phyloP scores from a whole-genome alignment of 768 basidiomycete species.

The Lentinula aciculospora region DNA sequence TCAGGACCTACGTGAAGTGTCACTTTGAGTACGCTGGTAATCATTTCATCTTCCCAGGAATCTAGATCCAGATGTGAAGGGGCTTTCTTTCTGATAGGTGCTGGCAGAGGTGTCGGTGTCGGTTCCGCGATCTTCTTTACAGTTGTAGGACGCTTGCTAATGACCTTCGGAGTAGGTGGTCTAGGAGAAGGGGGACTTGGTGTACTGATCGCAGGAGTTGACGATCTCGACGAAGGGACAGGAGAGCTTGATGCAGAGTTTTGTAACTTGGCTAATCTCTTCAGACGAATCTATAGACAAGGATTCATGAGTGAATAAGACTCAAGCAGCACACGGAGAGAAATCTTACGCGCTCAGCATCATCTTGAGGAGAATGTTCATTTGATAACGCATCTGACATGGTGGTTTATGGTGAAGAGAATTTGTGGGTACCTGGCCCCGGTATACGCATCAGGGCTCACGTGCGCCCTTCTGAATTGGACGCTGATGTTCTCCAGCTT shows the following conservation, averaged over 20 bases:
- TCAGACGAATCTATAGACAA: slow-evolving; percentile 72
- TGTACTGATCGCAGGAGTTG: slow-evolving; percentile 25
- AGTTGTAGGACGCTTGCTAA: slow-evolving; percentile 8
- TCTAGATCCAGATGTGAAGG: slow-evolving; percentile 45
- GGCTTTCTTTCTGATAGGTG: slow-evolving; percentile 29
- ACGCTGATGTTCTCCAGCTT: slow-evolving; percentile 17
- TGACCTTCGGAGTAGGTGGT: slow-evolving; percentile 12
- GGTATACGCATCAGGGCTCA: not conserved
- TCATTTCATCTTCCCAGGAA: slow-evolving; percentile 70
- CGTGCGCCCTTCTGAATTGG: not conserved
- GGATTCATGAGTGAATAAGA: slow-evolving; percentile 1
- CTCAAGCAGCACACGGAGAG: not conserved
- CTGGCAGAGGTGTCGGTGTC: slow-evolving; percentile 24
- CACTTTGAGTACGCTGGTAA: slow-evolving; percentile 66
- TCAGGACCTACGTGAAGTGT: slow-evolving; percentile 65
- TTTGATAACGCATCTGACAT: slow-evolving; percentile 15
- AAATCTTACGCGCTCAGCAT: slow-evolving; percentile 70
- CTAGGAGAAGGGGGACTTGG: slow-evolving; percentile 23
- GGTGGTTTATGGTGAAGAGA: not conserved
- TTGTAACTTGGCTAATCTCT: slow-evolving; percentile 85
- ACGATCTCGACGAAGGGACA: slow-evolving; percentile 25
- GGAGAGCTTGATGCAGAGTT: slow-evolving; percentile 30
- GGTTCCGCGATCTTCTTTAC: slow-evolving; percentile 23
- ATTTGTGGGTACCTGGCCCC: not conserved
- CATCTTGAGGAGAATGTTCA: slow-evolving; percentile 53